Evolutionary conservation across 192 early-diverging fungal genomes (phyloP).

Genomic region (Coemansia sp.): DNA sequence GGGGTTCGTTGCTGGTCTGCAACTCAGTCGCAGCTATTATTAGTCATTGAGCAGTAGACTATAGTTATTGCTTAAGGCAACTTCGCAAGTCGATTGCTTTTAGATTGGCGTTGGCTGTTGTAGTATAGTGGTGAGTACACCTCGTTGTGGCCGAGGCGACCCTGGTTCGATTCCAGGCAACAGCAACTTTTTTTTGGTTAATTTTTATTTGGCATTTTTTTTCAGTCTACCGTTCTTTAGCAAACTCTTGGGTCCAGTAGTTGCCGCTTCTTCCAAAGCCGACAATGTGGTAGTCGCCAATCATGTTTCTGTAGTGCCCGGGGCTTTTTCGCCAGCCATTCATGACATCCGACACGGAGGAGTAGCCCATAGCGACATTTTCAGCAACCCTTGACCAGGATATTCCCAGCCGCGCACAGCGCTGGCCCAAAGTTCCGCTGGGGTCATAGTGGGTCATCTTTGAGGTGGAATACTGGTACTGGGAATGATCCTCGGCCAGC

Average conservation of each 20-base stretch:
- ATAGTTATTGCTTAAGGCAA: no score
- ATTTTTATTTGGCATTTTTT: constrained; percentile 4
- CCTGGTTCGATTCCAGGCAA: constrained; percentile 50
- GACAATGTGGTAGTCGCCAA: constrained; percentile 21
- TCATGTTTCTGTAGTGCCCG: constrained; percentile 32
- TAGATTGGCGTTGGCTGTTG: constrained; percentile 9
- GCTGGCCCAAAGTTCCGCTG: not conserved
- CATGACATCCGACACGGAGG: constrained; percentile 9
- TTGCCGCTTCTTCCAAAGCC: constrained; percentile 20
- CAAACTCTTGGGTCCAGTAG: constrained; percentile 44
- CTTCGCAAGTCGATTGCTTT: no score
- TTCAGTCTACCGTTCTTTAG: not conserved
- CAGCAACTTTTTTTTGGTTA: constrained; percentile 13
- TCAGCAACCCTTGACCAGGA: constrained; percentile 21
- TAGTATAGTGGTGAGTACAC: constrained; percentile 47
- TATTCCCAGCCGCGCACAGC: constrained; percentile 3
- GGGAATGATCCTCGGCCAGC: constrained; percentile 26
- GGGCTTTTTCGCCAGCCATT: constrained; percentile 26
- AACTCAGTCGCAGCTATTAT: no score
- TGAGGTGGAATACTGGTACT: constrained; percentile 15
- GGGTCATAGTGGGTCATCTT: constrained; percentile 33
- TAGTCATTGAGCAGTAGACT: no score
- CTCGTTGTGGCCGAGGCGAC: constrained; percentile 50
- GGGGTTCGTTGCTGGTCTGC: no score
- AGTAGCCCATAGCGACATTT: constrained; percentile 26